phyloP scores from a whole-genome alignment of 1,139 yeast genomes.

The Yamadazyma friedrichii region DNA sequence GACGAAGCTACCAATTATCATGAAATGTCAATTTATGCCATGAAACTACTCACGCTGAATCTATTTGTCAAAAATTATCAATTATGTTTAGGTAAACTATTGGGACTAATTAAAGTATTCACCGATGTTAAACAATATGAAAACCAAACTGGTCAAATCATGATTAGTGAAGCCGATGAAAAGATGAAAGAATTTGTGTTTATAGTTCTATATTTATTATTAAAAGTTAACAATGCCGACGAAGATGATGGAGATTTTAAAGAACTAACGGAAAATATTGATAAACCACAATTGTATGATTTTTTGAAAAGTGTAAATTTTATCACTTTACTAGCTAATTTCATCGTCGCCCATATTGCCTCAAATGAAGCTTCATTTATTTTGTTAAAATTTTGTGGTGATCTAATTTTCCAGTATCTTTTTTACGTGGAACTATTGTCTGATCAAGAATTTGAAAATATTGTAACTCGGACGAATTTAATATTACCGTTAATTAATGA shows the following conservation, averaged over 20 bases:
- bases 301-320: conserved; percentile 40
- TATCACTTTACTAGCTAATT: conserved; percentile 46
- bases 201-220: conserved; percentile 31
- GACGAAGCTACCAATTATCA: conserved; percentile 24
- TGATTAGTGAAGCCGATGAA: conserved; percentile 8
- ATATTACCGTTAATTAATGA: conserved; percentile 47
- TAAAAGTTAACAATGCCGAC: conserved; percentile 33
- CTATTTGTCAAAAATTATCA: conserved; percentile 36
- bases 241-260: conserved; percentile 11
- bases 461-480: conserved; percentile 27
- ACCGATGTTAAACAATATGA: conserved; percentile 20
- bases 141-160: conserved; percentile 8
- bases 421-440: conserved; percentile 34
- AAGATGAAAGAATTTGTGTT: conserved; percentile 35
- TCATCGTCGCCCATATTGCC: conserved; percentile 31
- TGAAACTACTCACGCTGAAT: conserved; percentile 39
- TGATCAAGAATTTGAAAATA: conserved; percentile 32
- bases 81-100: conserved; percentile 41
- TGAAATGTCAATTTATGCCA: conserved; percentile 33
- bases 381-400: conserved; percentile 40
- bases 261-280: conserved; percentile 15
- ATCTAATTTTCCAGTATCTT: conserved; percentile 44
- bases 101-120: conserved; percentile 34
- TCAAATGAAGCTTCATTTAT: conserved; percentile 28
- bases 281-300: conserved; percentile 22